A percentile compares a stretch with the other conserved stretches of the same genome.
phyloP scores from a whole-genome alignment of 2,329 filamentous ascomycete species.

The Aspergillus cejpii region DNA sequence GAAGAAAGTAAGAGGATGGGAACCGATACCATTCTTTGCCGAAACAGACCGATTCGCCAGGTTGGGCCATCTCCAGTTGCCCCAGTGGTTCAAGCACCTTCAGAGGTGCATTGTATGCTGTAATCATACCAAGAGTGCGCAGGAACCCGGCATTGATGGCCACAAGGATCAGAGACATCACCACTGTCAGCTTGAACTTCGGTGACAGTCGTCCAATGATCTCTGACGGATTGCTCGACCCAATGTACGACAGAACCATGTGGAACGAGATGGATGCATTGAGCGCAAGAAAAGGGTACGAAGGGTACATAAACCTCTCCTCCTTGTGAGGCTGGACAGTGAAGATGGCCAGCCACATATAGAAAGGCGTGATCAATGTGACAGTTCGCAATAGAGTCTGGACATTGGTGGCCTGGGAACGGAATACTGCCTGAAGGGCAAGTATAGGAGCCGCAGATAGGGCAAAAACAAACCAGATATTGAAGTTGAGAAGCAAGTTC shows the following conservation, averaged over 20 bases:
- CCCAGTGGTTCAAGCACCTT: constrained; percentile 49
- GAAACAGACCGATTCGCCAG: constrained; percentile 71
- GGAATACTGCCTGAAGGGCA: constrained; percentile 61
- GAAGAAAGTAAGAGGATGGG: constrained; percentile 85
- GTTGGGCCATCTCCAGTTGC: constrained; percentile 47
- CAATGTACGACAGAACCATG: constrained; percentile 67
- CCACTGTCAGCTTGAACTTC: constrained; percentile 62
- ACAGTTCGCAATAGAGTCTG: constrained; percentile 67
- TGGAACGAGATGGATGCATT: constrained; percentile 83
- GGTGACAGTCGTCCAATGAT: constrained; percentile 66
- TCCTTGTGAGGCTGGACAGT: constrained; percentile 93
- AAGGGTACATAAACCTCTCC: constrained; percentile 97
- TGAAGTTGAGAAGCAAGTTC: constrained; percentile 90
- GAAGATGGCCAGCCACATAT: constrained; percentile 90
- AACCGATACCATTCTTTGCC: constrained; percentile 99
- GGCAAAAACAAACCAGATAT: constrained; percentile 83
- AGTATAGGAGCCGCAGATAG: constrained; percentile 68
- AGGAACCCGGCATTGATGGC: constrained; percentile 62
- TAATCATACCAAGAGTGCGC: constrained; percentile 68
- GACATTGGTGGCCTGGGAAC: constrained; percentile 55
- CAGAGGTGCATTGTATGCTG: constrained; percentile 77
- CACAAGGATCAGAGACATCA: constrained; percentile 55
- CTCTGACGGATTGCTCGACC: constrained; percentile 60
- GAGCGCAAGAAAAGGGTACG: constrained; percentile 80
- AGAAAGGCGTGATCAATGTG: constrained; percentile 77